Percentiles rank a stretch among this genome's conserved stretches.
Evolutionary conservation across 345 rosid genomes (phyloP).

Genomic region (Aquilaria yunnanensis): DNA sequence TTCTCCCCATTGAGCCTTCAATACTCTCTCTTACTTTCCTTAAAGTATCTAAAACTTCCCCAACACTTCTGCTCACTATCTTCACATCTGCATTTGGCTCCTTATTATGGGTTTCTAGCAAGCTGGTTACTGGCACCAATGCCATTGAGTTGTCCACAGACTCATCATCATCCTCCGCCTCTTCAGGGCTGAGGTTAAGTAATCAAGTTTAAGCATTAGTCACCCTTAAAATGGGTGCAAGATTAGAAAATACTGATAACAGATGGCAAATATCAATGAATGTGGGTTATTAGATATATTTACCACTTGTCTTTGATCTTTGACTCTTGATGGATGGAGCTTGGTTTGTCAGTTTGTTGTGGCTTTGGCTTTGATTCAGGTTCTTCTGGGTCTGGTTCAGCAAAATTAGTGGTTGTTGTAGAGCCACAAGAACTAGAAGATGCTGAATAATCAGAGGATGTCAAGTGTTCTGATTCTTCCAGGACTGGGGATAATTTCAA

Average conservation of each 20-base stretch:
- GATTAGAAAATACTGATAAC: not conserved
- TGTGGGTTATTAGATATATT: not conserved
- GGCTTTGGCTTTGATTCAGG: constrained; percentile 25
- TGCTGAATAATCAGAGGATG: constrained; percentile 26
- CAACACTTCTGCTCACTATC: constrained; percentile 20
- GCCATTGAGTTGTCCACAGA: constrained; percentile 37
- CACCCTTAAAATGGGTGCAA: too few species aligned
- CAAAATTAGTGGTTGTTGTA: constrained; percentile 26
- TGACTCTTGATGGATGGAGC: constrained; percentile 17
- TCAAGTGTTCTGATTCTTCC: constrained; percentile 31
- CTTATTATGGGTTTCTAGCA: constrained; percentile 12
- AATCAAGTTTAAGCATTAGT: too few species aligned
- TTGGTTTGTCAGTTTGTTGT: constrained; percentile 6
- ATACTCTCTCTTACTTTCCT: constrained; percentile 37
- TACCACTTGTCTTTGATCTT: constrained; percentile 21
- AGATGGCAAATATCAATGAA: not conserved
- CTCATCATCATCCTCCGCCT: constrained; percentile 11
- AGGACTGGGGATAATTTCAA: constrained; percentile 26
- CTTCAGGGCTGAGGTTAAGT: not conserved
- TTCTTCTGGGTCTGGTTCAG: constrained; percentile 24
- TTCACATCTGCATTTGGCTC: constrained; percentile 16
- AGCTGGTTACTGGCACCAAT: constrained; percentile 16
- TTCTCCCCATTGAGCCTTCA: constrained; percentile 26
- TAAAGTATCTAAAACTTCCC: constrained; percentile 45
- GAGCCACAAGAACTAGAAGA: constrained; percentile 28